Evolutionary conservation across 371 early-diverging fungal species (phyloP), one percentile per base, ranked within the genome.

Genomic region (Smittium mucronatum): DNA sequence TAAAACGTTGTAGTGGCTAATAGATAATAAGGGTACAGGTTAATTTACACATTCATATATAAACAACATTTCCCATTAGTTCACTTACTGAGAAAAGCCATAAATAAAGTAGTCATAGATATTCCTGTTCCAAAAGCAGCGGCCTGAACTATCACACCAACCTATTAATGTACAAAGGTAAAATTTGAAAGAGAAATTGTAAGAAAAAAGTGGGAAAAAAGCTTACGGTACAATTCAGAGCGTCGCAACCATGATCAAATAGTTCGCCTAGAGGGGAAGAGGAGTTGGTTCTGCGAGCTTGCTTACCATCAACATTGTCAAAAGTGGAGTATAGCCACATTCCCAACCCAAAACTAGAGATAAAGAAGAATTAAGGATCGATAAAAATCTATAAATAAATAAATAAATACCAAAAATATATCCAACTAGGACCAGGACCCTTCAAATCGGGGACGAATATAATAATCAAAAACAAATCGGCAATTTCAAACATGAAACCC

Each of bases 251-350:
- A 72, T 90, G 89, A 72, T 89, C 92, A 78, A 92, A 95, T 33
- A 99, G 82, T 80, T 97, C 96, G 30, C 99, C 99, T 31, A 98
- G 83, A 2, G 98, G 94, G n/a, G 92, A 91, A 1, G 90, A 88
- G 1, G 92, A 82, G n/a, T 89, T 88, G 28, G 97, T 97, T 69
- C 92, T 82, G 67, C 98, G 84, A 15, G 99, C 99, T 79, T 99
- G 98, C 80, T 94, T 94, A 63, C 99, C 99, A 79, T 99, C 99
- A 66, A 98, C 90, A 73, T 92, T 93, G 80, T 99, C 99, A 76
- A 96, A 91, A 1, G 96, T 93, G 64, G 92, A 93, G 78, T 97
- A 98, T 35, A 95, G 75, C 89, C 93, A 97, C 70, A 98, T 76
- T 34, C 92, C 92, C 32, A 89, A 72, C 8, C 89, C 91, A 81